These are phyloP conservation scores for Cyclotella baltica DNA, from an alignment of 108 stramenopile genomes.

Conservation along the genomic window DNA sequence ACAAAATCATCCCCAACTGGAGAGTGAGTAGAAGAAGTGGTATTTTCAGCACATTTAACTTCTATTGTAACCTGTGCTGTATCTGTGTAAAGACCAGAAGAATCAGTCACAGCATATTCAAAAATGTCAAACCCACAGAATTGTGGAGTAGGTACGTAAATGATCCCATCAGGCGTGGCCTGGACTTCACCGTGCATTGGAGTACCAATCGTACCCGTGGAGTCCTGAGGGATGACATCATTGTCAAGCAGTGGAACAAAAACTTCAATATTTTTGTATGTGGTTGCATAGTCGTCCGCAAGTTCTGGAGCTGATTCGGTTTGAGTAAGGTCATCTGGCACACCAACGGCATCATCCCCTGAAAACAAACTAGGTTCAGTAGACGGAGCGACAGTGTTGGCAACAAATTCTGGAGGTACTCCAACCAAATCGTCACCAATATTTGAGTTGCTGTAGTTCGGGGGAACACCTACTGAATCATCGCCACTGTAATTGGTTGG, in stretches of 20 bases:
- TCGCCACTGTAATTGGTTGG: not conserved
- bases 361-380: not conserved
- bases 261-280: conserved; percentile 11
- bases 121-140: conserved; percentile 17
- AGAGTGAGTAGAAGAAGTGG: not conserved
- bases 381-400: not conserved
- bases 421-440: conserved; percentile 1
- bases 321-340: not conserved
- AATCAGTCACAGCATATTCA: conserved; percentile 13
- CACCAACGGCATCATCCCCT: not conserved
- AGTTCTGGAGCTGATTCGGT: not conserved
- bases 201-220: not conserved
- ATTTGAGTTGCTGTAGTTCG: not conserved
- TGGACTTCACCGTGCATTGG: not conserved
- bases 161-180: not conserved
- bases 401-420: not conserved
- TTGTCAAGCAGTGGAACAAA: conserved; percentile 22
- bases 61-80: conserved; percentile 9
- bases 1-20: no score
- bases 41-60: conserved; percentile 11
- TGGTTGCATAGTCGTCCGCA: conserved; percentile 28
- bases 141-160: not conserved
- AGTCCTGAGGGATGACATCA: conserved; percentile 18
- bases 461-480: conserved; percentile 7
- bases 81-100: conserved; percentile 16